phyloP scores from a whole-genome alignment of 768 basidiomycete species.

The Macrolepiota albuminosa region DNA sequence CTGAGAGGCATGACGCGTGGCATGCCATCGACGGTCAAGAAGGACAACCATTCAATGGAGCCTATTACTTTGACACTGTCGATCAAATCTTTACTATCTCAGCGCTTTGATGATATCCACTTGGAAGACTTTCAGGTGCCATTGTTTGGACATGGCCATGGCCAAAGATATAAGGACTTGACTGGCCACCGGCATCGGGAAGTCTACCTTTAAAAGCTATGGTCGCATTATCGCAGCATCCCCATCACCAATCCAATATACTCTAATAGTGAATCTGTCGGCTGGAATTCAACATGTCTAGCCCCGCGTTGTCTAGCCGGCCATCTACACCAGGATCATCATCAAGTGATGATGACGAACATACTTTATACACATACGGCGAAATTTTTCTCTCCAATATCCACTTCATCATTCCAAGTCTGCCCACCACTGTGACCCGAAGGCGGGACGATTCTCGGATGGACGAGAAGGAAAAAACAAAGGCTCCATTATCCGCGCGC shows the following conservation, averaged over 20 bases:
- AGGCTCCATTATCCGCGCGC: slow-evolving; percentile 2
- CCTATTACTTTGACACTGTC: background rate
- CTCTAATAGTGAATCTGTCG: background rate
- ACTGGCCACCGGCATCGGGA: background rate
- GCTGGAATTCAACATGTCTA: background rate
- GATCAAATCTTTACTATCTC: background rate
- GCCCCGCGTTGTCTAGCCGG: background rate
- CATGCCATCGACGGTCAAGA: too few relatives aligned
- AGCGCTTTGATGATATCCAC: background rate
- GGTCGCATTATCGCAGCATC: background rate
- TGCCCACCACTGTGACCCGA: slow-evolving; percentile 20
- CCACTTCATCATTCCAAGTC: slow-evolving; percentile 29
- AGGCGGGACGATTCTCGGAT: slow-evolving; percentile 8
- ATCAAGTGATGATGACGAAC: slow-evolving; percentile 24
- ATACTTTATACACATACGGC: slow-evolving; percentile 39
- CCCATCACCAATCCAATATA: background rate
- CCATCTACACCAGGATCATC: slow-evolving; percentile 3
- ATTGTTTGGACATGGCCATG: background rate
- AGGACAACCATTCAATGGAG: too few relatives aligned
- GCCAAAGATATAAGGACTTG: background rate
- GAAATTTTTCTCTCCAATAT: slow-evolving; percentile 38
- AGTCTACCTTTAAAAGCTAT: background rate
- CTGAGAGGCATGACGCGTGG: too few relatives aligned
- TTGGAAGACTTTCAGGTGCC: background rate
- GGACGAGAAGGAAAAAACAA: slow-evolving; percentile 1